Base-by-base conservation (phyloP, 805 yeast species). In the Suhomyces vadensis region DNA sequence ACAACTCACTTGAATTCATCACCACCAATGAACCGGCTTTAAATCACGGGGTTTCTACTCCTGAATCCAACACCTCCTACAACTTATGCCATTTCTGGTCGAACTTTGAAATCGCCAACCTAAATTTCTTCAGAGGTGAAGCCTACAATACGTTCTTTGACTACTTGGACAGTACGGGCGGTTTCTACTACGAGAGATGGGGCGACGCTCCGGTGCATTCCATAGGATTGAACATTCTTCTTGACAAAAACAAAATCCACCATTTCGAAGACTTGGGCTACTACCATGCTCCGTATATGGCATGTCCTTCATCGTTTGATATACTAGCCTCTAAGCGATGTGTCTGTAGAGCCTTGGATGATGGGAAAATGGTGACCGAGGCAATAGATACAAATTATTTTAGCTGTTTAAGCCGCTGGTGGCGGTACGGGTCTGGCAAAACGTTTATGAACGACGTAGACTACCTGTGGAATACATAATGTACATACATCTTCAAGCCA, bases 351-450 rank as follows among this genome's bases (percentile, higher is more conserved):
- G 54, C 61, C 6, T 26, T 27, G 14, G 52, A 43, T 11, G 31
- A 25, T 2, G 52, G 51, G 11, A 49, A 53, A 7, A 33, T 46
- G 1, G 31, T 53, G 2, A 51, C 52, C 21, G 46, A 65, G 16
- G 66, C 72, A 36, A 67, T 78, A 48, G 71, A 73, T 42, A 62
- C 72, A n/a, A 58, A 72, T 47, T 60, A 77, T 4, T 79, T 75
- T 50, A 84, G 91, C 54, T 86, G 95, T 63, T 60, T 86, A 37
- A 71, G 79, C 24, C 72, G 82, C 48, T 86, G 91, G 91, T 86
- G 95, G 95, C 79, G 79, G 53, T 70, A 69, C 49, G 85, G 86
- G 7, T 70, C 79, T 2, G 86, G 87, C 1, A 82, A 81, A 54
- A 60, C 56, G 2, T 82, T 83, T 52, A 48, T 81, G 26, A 76